Evolutionary conservation across 1,139 yeast species (phyloP).

Genomic region (Yarrowia galli): DNA sequence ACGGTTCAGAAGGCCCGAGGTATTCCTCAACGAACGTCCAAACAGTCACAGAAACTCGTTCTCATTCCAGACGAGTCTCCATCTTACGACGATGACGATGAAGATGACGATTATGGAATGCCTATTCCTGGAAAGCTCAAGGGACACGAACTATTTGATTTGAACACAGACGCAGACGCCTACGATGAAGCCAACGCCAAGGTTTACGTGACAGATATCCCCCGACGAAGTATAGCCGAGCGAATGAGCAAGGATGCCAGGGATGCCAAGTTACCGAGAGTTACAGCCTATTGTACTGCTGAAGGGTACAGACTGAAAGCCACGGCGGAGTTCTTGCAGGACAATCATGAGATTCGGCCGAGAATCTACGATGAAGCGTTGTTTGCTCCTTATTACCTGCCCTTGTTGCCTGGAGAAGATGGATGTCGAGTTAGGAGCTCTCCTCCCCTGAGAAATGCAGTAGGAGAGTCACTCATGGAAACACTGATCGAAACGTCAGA

Average conservation of each 20-base stretch:
- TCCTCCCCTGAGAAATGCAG: constrained; percentile 52
- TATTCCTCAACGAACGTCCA: constrained; percentile 85
- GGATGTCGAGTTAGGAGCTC: constrained; percentile 86
- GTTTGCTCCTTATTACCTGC: constrained; percentile 88
- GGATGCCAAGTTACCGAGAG: constrained; percentile 75
- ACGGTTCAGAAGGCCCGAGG: constrained; percentile 23
- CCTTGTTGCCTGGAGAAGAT: constrained; percentile 84
- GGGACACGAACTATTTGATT: constrained; percentile 38
- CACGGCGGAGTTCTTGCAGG: constrained; percentile 68
- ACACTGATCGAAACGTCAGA: constrained; percentile 79
- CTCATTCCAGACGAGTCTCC: constrained; percentile 73
- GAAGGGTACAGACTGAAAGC: constrained; percentile 76
- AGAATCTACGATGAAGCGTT: constrained; percentile 88
- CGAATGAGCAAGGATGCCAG: constrained; percentile 70
- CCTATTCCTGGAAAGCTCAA: constrained; percentile 37
- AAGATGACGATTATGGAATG: constrained; percentile 44
- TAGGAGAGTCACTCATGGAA: constrained; percentile 75
- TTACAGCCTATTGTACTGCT: constrained; percentile 88
- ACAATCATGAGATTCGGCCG: constrained; percentile 82
- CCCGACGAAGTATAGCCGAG: constrained; percentile 69
- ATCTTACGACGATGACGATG: constrained; percentile 43
- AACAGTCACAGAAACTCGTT: constrained; percentile 83
- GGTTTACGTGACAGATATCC: constrained; percentile 45
- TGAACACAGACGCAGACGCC: constrained; percentile 42
- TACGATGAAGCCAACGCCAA: constrained; percentile 41